Base-by-base conservation (phyloP, 495 filamentous ascomycete genomes). In the Xylaria sp. region DNA sequence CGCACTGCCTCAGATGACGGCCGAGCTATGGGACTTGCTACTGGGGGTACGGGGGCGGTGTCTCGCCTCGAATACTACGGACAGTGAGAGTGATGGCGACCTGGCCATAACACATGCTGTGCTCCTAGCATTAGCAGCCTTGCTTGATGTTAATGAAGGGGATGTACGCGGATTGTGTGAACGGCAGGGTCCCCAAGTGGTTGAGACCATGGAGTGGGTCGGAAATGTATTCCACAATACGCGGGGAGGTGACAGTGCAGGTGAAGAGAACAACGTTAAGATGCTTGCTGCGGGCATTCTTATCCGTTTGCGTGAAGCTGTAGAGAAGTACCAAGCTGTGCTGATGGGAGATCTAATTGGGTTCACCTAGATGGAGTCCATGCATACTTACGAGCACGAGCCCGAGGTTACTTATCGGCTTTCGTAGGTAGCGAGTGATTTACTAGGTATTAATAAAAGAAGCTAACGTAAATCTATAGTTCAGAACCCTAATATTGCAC, bases 201-300 rank as follows among this genome's bases (percentile, higher is more conserved):
- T 91, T 46, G 85, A 88, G 79, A 89, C 84, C 69, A 80, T 86
- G 35, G 84, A 85, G 70, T 86, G 84, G 84, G 83, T 82, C 0
- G 75, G 71, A 14, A 71, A 57, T 14, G 81, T 85, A 52, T 86
- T 85, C 75, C 70, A 68, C 5, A 79, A 79, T 29, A 76, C 80
- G 43, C 78, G 78, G 37, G 84, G 84, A 0, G 83, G 81, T 12
- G 83, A 83, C 68, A 78, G 81, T 46, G 78, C 85, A 29, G 79
- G 84, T 24, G 87, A 88, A 78, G 88, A 93, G 75, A 86, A 89
- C 72, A 86, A 85, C 75, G 84, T 89, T 19, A 87, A 88, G 77
- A 88, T 88, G 83, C 72, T 99, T 73, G 91, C 94, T 33, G 96
- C 96, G 2, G 94, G 92, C 1, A 89, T 97, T 53, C 81, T 98